These are phyloP conservation scores for Ampelocalamus luodianensis DNA, from an alignment of 176 grass and related monocot species.

Conservation along the genomic window DNA sequence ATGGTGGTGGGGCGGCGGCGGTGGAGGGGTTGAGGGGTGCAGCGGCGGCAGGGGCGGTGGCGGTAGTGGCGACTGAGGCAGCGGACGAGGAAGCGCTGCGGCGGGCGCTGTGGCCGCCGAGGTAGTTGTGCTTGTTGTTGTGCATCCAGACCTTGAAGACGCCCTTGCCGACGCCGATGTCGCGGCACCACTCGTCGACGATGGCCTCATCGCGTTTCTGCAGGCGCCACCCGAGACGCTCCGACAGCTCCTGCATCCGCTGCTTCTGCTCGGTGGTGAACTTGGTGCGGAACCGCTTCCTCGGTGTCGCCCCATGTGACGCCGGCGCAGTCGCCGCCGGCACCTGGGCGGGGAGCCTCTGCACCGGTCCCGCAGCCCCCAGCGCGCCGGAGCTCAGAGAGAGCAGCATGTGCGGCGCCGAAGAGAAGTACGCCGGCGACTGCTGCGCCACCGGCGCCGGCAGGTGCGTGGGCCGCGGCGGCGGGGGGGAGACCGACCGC, in stretches of 20 bases:
- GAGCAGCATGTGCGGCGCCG: conserved; percentile 84
- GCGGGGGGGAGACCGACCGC: conserved; percentile 47
- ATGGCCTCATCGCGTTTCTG: conserved; percentile 90
- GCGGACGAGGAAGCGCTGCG: conserved; percentile 39
- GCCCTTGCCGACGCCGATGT: conserved; percentile 88
- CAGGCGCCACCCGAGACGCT: conserved; percentile 91
- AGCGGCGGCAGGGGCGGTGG: background rate
- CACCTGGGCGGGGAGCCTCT: conserved; percentile 30
- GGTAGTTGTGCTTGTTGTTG: conserved; percentile 99
- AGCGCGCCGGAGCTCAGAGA: conserved; percentile 68
- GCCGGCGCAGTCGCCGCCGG: conserved; percentile 35
- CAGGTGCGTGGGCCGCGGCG: conserved; percentile 32
- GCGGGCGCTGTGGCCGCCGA: conserved; percentile 68
- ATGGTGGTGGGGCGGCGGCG: background rate
- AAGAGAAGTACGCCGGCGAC: conserved; percentile 54
- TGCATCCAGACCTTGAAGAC: conserved; percentile 99
- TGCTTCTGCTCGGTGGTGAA: conserved; percentile 93
- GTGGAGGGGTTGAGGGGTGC: background rate
- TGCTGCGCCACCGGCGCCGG: conserved; percentile 50
- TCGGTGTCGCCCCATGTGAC: background rate
- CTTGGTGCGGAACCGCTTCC: conserved; percentile 95
- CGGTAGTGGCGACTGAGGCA: background rate
- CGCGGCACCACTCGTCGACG: conserved; percentile 87
- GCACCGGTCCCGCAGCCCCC: conserved; percentile 1
- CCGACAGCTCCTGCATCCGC: conserved; percentile 94